Evolutionary conservation across 225 moss, liverwort and hornwort species (phyloP).

Genomic region (Neckera pumila): DNA sequence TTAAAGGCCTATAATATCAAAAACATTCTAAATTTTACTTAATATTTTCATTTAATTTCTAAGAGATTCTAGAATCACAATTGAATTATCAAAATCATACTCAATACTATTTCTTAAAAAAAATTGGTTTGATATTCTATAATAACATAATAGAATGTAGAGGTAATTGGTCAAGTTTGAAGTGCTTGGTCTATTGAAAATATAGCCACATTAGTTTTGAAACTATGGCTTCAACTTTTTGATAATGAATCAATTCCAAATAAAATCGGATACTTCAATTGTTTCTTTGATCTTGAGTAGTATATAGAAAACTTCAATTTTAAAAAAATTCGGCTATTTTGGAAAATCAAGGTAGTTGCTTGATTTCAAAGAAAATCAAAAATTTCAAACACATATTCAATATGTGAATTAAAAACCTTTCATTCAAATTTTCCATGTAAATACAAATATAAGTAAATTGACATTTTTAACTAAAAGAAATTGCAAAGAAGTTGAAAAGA

Average conservation of each 20-base stretch:
- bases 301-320: too few relatives aligned
- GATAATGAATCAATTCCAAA: too few relatives aligned
- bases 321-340: too few relatives aligned
- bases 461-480: neutral
- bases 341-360: too few relatives aligned
- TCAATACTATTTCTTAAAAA: neutral
- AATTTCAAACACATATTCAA: neutral
- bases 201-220: too few relatives aligned
- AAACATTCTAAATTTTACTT: neutral
- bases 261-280: too few relatives aligned
- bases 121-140: neutral
- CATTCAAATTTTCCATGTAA: too few relatives aligned
- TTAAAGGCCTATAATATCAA: neutral
- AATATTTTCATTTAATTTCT: neutral
- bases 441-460: too few relatives aligned
- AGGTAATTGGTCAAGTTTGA: neutral
- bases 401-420: neutral
- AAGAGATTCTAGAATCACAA: neutral
- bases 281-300: too few relatives aligned
- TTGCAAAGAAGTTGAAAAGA: neutral
- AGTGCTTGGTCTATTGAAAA: neutral
- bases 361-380: neutral
- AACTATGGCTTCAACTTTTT: too few relatives aligned
- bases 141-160: neutral
- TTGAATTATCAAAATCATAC: neutral